Base-by-base conservation (phyloP, 2,329 filamentous ascomycete genomes). In the Magnaporthales sp. region DNA sequence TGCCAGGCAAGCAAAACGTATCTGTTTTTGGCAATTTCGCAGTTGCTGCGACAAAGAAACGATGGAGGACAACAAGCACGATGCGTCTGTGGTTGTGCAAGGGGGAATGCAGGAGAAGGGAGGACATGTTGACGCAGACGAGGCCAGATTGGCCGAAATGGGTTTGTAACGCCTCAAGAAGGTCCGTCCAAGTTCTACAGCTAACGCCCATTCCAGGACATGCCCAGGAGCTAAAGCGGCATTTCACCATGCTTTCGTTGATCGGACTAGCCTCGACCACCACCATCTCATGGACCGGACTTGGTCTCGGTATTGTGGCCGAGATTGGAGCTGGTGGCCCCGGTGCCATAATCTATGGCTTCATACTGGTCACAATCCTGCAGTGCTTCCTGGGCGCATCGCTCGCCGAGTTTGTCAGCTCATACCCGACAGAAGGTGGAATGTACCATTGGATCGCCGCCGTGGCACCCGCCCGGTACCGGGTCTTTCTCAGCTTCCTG, bases 371-470 rank as follows among this genome's bases (percentile, higher is more conserved):
- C 22, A 78, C 79, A 0, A 75, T 81, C 38, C 75, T 83, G 46
- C 80, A 81, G 62, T 79, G 75, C 51, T 82, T 81, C 67, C 71
- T 82, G 31, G 80, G 76, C 31, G 77, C 78, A 4, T 81, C 80
- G 0, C 72, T 82, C 24, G 78, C 79, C 9, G 80, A 83, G 68
- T 78, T 83, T 66, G 80, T 81, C 9, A 81, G 79, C 3, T 78
- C 78, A 2, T 82, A 82, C 67, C 81, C 81, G 4, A 80, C 79
- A 10, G 78, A 79, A 65, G 81, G 81, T 26, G 81, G 81, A 60
- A 81, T 81, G 79, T 83, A 83, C 67, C 81, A 82, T 70, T 83
- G 81, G 81, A 80, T 81, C 54, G 80, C 80, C 7, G 79, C 78
- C 0, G 76, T 83, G 29, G 79, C 80, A 3, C 80, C 81, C 0